Evolutionary conservation across 495 filamentous ascomycete genomes (phyloP), one percentile per base, ranked within the genome.

Genomic region (Wilcoxina mikolae): DNA sequence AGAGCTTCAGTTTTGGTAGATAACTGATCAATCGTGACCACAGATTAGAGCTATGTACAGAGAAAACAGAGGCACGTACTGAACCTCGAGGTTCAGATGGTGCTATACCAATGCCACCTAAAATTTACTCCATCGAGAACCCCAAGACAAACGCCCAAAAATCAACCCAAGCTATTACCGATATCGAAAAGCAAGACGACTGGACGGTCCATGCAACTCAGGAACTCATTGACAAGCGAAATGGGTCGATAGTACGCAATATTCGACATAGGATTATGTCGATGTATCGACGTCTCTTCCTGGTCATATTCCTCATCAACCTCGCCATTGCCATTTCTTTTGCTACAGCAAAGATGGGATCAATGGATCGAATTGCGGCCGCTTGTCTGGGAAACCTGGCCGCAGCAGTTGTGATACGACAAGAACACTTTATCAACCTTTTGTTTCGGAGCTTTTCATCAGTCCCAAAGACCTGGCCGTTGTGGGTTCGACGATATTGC

Each of bases 401-500:
- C 2, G 49, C 33, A 10, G 15, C 49, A 12, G 49, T 52, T 1
- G 1, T 52, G 49, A 52, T 52, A 15, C 78, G 85, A 3, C 82
- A 87, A 60, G 84, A 87, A 55, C 73, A 84, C 48, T 73, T 87
- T 15, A 76, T 91, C 60, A 91, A 91, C 67, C 60, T 74, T 18
- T 74, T 86, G 26, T 89, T 84, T 61, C 67, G 69, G 51, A 58
- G 81, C 26, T 81, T 78, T 54, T 1, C 46, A 1, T 49, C 46
- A 7, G 25, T 83, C 53, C 80, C 84, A 0, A 70, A 73, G 45
- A 76, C 71, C 3, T 74, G 76, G 27, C 84, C 85, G 0, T 69
- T 86, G 31, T 68, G 72, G 33, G 68, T 85, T 41, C 81, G 85
- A 27, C 73, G 73, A 0, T 68, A 78, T n/a, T 74, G 77, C 0